These are phyloP conservation scores for Chalaropsis thielavioides DNA, from an alignment of 2,329 filamentous ascomycete species.

Conservation along the genomic window DNA sequence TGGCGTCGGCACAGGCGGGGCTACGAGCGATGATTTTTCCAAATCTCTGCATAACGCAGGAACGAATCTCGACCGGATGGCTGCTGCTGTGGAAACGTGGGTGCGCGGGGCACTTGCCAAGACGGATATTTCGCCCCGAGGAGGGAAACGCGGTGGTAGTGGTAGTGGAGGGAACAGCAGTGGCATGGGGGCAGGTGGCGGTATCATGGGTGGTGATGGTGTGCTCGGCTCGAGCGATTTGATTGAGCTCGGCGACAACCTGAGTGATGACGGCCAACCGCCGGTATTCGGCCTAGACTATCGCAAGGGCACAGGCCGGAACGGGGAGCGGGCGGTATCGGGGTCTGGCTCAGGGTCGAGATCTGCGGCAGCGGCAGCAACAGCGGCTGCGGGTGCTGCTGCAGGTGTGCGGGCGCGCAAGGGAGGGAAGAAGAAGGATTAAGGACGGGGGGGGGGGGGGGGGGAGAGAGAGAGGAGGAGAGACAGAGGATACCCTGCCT, in stretches of 20 bases:
- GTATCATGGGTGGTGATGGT: conserved; percentile 27
- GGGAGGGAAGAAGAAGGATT: conserved; percentile 3
- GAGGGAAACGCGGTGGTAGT: neutral
- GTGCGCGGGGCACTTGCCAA: conserved; percentile 65
- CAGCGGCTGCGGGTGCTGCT: no score
- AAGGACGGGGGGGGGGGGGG: neutral
- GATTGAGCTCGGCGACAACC: conserved; percentile 55
- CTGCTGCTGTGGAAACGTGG: conserved; percentile 81
- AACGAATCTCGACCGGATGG: conserved; percentile 61
- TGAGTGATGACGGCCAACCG: conserved; percentile 38
- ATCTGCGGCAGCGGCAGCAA: conserved; percentile 6
- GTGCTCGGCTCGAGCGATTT: conserved; percentile 36
- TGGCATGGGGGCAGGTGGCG: conserved; percentile 23
- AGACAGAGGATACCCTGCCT: no score
- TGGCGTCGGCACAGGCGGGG: conserved; percentile 21
- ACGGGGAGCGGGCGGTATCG: neutral
- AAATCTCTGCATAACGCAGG: conserved; percentile 27
- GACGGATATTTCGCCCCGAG: conserved; percentile 23
- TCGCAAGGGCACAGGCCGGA: neutral
- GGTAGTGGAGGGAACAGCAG: neutral
- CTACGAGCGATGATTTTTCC: conserved; percentile 18
- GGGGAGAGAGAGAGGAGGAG: neutral
- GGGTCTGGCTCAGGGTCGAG: neutral
- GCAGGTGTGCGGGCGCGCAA: conserved; percentile 1
- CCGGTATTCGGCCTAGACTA: conserved; percentile 9